Percentiles rank a stretch among this genome's conserved stretches.
Conservation (phyloP, 2,329 filamentous ascomycete genomes). For the Diatrype stigma region DNA sequence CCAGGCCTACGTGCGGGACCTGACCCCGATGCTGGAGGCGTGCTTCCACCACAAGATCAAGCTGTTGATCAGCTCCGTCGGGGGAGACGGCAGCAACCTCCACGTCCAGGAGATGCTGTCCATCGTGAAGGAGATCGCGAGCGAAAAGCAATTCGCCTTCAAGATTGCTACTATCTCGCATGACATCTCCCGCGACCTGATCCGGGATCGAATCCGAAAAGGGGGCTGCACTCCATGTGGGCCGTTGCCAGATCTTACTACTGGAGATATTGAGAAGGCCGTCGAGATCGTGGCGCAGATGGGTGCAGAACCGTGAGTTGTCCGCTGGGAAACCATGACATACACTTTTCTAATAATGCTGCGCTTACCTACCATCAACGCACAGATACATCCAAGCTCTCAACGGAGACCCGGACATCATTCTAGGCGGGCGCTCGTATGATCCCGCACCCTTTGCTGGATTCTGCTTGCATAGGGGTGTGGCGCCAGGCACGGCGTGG, state of each 20-base stretch:
- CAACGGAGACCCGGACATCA: constrained; percentile 20
- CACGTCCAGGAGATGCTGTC: constrained; percentile 36
- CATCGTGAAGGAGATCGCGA: constrained; percentile 31
- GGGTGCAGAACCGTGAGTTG: constrained; percentile 7
- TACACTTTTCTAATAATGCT: background rate
- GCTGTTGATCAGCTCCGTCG: constrained; percentile 32
- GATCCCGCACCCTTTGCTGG: constrained; percentile 37
- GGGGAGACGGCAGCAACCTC: constrained; percentile 36
- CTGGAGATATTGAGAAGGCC: constrained; percentile 11
- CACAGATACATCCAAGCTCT: constrained; percentile 18
- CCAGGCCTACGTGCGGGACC: constrained; percentile 14
- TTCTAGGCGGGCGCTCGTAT: constrained; percentile 31
- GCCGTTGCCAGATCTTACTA: constrained; percentile 26
- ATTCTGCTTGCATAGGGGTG: constrained; percentile 19
- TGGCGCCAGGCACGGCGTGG: constrained; percentile 8
- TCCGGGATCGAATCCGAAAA: constrained; percentile 23
- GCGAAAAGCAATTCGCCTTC: constrained; percentile 20
- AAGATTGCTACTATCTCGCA: constrained; percentile 30
- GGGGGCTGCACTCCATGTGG: constrained; percentile 28
- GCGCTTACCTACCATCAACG: too few species aligned
- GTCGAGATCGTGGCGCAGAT: constrained; percentile 8
- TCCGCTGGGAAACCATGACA: background rate
- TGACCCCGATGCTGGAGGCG: constrained; percentile 21
- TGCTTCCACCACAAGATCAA: constrained; percentile 19
- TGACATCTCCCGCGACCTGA: constrained; percentile 24